phyloP scores from a whole-genome alignment of 163 green algal species.

The Picocystis sp. region DNA sequence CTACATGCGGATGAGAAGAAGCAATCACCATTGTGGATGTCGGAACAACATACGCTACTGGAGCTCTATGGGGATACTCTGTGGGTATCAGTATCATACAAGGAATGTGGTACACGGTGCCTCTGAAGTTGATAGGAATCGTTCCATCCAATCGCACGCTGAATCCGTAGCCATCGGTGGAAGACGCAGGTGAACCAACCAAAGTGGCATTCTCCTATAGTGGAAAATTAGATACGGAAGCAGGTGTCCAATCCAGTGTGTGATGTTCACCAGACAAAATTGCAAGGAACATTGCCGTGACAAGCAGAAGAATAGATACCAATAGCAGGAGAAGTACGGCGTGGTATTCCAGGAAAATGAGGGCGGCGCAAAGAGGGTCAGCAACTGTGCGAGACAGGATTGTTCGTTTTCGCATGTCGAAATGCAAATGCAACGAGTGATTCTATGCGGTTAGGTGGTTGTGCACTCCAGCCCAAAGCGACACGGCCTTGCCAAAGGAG shows the following conservation, averaged over 20 bases:
- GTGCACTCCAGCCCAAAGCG: not conserved
- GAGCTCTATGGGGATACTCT: constrained; percentile 44
- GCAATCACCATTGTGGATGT: constrained; percentile 83
- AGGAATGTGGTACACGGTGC: constrained; percentile 83
- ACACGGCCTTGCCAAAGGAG: not conserved
- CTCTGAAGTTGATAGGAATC: constrained; percentile 70
- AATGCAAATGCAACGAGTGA: too few relatives aligned
- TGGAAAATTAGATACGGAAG: not conserved
- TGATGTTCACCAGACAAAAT: not conserved
- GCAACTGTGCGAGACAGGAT: too few relatives aligned
- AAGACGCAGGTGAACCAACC: constrained; percentile 25
- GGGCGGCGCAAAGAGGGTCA: too few relatives aligned
- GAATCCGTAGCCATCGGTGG: too few relatives aligned
- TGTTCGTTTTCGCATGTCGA: too few relatives aligned
- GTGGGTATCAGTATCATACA: constrained; percentile 67
- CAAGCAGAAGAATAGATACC: constrained; percentile 10
- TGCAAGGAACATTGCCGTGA: not conserved
- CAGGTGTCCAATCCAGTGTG: not conserved
- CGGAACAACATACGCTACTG: constrained; percentile 70
- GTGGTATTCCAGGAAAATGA: too few relatives aligned
- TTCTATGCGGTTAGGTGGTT: too few relatives aligned
- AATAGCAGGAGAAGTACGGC: not conserved
- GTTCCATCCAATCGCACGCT: constrained; percentile 39
- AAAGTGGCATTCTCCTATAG: constrained; percentile 31
- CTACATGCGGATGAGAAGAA: constrained; percentile 45